A percentile compares a stretch with the other conserved stretches of the same genome.
Conservation (phyloP, 257 asterid species). For the Avicennia marina region DNA sequence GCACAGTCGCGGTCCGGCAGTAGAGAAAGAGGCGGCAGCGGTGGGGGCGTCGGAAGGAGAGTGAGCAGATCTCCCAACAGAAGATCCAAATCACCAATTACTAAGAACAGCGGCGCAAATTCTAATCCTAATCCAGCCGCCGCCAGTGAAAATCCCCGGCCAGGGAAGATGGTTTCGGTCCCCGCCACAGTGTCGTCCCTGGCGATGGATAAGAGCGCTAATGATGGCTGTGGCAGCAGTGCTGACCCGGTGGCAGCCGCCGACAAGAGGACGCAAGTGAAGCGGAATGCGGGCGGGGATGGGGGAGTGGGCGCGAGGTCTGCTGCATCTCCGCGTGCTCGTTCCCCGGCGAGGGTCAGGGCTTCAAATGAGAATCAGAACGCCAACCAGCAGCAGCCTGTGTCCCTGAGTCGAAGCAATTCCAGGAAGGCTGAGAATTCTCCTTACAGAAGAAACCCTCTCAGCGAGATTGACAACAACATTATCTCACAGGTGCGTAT, state of each 20-base stretch:
- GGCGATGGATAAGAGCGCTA: constrained; percentile 51
- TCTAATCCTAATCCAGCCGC: constrained; percentile 1
- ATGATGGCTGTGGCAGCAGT: constrained; percentile 28
- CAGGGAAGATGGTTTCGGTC: constrained; percentile 89
- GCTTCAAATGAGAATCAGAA: constrained; percentile 41
- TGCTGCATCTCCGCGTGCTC: constrained; percentile 76
- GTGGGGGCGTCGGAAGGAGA: constrained; percentile 57
- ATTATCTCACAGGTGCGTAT: constrained; percentile 44
- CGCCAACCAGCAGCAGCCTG: constrained; percentile 50
- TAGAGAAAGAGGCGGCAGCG: constrained; percentile 46
- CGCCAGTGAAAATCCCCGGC: constrained; percentile 37
- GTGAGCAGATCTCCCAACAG: constrained; percentile 92
- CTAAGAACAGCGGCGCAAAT: constrained; percentile 25
- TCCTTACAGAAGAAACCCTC: constrained; percentile 80
- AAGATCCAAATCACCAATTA: constrained; percentile 91
- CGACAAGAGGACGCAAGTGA: constrained; percentile 81
- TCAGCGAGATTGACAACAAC: constrained; percentile 71
- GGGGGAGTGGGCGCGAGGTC: constrained; percentile 39
- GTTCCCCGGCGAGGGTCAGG: constrained; percentile 73
- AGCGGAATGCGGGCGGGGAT: constrained; percentile 64
- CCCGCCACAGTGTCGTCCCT: constrained; percentile 70
- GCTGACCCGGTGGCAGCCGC: constrained; percentile 34
- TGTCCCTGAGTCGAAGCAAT: constrained; percentile 85
- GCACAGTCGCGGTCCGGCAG: constrained; percentile 65
- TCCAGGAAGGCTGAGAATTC: constrained; percentile 86